phyloP scores from a whole-genome alignment of 1,139 yeast species.

The Suhomyces taliae region DNA sequence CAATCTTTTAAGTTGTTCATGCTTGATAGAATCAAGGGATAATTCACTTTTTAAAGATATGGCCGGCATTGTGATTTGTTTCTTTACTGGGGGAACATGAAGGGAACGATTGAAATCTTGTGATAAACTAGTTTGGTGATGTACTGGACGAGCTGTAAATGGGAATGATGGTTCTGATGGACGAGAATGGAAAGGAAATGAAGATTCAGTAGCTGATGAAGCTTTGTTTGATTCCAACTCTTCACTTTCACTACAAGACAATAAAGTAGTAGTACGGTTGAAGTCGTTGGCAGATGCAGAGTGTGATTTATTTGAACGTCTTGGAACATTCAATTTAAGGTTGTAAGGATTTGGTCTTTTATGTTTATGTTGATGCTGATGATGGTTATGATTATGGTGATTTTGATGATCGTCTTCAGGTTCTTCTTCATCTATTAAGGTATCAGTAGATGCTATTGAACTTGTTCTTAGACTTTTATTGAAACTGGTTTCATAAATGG shows the following conservation, averaged over 20 bases:
- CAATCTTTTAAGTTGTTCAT: constrained; percentile 19
- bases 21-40: constrained; percentile 18
- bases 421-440: constrained; percentile 15
- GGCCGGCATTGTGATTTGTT: constrained; percentile 20
- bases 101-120: not conserved
- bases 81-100: constrained; percentile 10
- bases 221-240: constrained; percentile 10
- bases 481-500: constrained; percentile 11
- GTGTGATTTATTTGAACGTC: constrained; percentile 9
- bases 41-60: constrained; percentile 13
- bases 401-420: not conserved
- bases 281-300: constrained; percentile 9
- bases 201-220: constrained; percentile 14
- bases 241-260: constrained; percentile 10
- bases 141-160: constrained; percentile 1
- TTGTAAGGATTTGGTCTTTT: constrained; percentile 1
- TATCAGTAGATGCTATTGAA: constrained; percentile 11
- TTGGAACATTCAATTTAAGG: constrained; percentile 8
- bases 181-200: constrained; percentile 9
- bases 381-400: not conserved
- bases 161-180: constrained; percentile 8
- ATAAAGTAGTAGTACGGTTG: constrained; percentile 4
- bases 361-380: not conserved
- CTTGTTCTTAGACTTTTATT: constrained; percentile 12
- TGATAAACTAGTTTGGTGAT: not conserved